These are phyloP conservation scores for Angophora floribunda DNA, from an alignment of 345 rosid genomes.

Conservation along the genomic window DNA sequence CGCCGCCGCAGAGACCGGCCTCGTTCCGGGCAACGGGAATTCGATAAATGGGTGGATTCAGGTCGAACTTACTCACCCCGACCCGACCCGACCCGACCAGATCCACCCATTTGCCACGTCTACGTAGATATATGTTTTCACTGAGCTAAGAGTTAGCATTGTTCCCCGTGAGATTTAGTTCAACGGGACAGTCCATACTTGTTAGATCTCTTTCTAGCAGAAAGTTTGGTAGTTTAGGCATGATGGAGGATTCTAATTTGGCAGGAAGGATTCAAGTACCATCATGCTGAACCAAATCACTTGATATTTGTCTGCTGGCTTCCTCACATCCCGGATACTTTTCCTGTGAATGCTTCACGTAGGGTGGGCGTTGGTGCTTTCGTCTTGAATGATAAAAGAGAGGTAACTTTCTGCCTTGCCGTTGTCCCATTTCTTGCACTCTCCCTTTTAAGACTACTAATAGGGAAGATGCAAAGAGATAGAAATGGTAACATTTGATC, in stretches of 20 bases:
- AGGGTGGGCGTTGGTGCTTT: constrained; percentile 62
- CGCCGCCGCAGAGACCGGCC: too few relatives aligned
- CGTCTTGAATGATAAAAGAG: constrained; percentile 31
- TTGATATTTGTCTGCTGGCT: constrained; percentile 71
- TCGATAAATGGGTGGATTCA: too few relatives aligned
- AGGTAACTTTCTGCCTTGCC: constrained; percentile 21
- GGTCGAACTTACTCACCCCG: too few relatives aligned
- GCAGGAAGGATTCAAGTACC: constrained; percentile 10
- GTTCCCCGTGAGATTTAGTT: background rate
- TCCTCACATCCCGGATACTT: constrained; percentile 14
- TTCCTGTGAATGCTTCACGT: constrained; percentile 75
- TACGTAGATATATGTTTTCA: background rate
- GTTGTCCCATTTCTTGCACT: background rate
- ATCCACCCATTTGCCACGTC: too few relatives aligned
- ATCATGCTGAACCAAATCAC: constrained; percentile 26
- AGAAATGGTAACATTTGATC: rapidly evolving
- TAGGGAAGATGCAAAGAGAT: background rate
- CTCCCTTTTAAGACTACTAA: rapidly evolving
- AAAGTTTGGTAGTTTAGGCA: background rate
- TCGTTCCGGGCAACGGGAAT: too few relatives aligned
- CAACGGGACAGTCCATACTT: background rate
- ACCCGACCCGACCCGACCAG: too few relatives aligned
- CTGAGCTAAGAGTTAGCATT: background rate
- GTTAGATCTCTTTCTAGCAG: background rate
- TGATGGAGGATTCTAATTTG: background rate